These are phyloP conservation scores for Hypocrella siamensis DNA, from an alignment of 2,329 filamentous ascomycete species.

Conservation along the genomic window DNA sequence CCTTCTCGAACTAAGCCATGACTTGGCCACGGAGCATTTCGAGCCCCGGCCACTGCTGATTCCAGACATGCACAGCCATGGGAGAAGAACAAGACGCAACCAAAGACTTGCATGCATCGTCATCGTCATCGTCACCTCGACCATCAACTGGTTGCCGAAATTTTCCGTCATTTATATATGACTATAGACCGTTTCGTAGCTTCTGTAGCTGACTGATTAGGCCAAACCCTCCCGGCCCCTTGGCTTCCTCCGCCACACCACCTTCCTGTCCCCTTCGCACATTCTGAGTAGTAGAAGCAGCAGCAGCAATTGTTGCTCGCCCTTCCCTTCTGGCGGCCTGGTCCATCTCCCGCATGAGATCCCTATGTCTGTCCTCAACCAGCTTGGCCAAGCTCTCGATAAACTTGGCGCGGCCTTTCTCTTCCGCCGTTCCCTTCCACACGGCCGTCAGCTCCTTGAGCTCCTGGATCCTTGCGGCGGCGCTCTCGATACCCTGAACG, in stretches of 20 bases:
- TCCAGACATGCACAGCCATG: no score
- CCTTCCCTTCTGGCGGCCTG: conserved; percentile 20
- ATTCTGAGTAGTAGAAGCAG: not conserved
- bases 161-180: not conserved
- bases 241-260: conserved; percentile 21
- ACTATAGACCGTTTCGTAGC: conserved; percentile 32
- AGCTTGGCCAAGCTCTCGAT: conserved; percentile 68
- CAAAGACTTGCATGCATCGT: not conserved
- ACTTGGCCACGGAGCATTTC: no score
- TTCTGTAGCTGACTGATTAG: conserved; percentile 48
- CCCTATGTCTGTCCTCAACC: conserved; percentile 58
- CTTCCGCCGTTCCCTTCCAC: conserved; percentile 93
- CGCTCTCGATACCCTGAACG: conserved; percentile 55
- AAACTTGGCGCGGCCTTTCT: conserved; percentile 68
- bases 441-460: conserved; percentile 62
- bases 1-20: no score
- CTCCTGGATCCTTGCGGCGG: conserved; percentile 57
- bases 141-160: no score
- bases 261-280: conserved; percentile 9
- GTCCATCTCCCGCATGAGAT: conserved; percentile 36
- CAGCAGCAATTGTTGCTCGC: conserved; percentile 13
- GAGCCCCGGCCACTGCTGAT: no score
- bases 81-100: no score
- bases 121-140: not conserved
- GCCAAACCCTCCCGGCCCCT: conserved; percentile 36